Percentiles rank a stretch among this genome's conserved stretches.
These are phyloP conservation scores for Aspergillus baeticus DNA, from an alignment of 495 filamentous ascomycete species.

Conservation along the genomic window DNA sequence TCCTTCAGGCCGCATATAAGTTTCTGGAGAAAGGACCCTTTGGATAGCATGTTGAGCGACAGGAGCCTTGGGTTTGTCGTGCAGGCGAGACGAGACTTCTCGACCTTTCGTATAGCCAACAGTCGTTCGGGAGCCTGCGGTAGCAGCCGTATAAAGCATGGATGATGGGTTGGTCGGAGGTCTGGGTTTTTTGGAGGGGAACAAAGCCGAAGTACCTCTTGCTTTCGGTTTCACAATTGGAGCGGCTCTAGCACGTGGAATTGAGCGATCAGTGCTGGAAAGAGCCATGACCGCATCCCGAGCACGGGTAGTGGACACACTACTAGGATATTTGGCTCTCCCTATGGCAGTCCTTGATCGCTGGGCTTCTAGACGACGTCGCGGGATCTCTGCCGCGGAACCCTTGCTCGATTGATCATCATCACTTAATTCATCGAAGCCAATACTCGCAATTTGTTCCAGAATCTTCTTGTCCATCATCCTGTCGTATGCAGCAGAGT, in stretches of 20 bases:
- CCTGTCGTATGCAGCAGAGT: constrained; percentile 38
- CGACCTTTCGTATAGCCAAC: constrained; percentile 80
- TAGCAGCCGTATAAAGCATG: constrained; percentile 60
- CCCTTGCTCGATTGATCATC: constrained; percentile 22
- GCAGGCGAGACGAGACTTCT: constrained; percentile 52
- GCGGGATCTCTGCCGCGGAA: constrained; percentile 10
- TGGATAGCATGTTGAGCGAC: constrained; percentile 22
- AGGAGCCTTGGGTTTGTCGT: constrained; percentile 23
- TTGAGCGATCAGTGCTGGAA: constrained; percentile 34
- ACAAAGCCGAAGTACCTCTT: constrained; percentile 30
- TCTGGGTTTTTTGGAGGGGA: constrained; percentile 42
- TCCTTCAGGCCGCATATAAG: constrained; percentile 45
- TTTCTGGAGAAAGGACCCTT: constrained; percentile 37
- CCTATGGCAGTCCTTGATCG: constrained; percentile 29
- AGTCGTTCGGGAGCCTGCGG: constrained; percentile 68
- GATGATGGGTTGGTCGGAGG: constrained; percentile 47
- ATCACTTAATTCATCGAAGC: constrained; percentile 46
- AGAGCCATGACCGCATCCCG: constrained; percentile 57
- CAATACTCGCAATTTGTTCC: constrained; percentile 57
- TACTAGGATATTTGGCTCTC: constrained; percentile 23
- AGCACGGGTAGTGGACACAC: constrained; percentile 46
- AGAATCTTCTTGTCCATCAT: constrained; percentile 60
- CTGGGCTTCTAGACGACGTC: constrained; percentile 23
- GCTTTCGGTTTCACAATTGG: constrained; percentile 42
- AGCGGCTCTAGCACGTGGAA: constrained; percentile 34